Percentiles rank a stretch among this genome's conserved stretches.
phyloP scores from a whole-genome alignment of 257 asterid genomes.

The Ophiorrhiza pumila region DNA sequence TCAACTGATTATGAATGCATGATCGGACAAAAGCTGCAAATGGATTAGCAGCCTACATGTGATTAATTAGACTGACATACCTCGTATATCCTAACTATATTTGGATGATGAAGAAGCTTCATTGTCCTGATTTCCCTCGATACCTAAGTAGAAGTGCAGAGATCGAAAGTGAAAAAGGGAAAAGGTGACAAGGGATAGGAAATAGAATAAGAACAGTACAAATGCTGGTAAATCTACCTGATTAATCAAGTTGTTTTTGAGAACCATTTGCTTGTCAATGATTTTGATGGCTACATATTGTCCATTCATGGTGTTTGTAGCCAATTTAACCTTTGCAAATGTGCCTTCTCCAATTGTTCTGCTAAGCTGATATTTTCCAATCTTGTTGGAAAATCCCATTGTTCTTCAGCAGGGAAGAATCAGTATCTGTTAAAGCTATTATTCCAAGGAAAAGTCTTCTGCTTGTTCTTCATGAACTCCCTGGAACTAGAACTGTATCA shows the following conservation, averaged over 20 bases:
- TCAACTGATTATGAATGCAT: background rate
- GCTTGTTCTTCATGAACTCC: background rate
- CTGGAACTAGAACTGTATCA: background rate
- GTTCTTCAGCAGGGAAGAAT: background rate
- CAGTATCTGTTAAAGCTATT: too few species aligned
- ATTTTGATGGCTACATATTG: constrained; percentile 30
- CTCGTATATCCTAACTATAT: constrained; percentile 28
- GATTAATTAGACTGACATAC: background rate
- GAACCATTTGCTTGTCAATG: constrained; percentile 24
- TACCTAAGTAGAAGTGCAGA: constrained; percentile 9
- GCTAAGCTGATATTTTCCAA: constrained; percentile 26
- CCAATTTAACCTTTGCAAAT: constrained; percentile 32
- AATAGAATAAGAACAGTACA: background rate
- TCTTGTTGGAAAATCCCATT: constrained; percentile 23
- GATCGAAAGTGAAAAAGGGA: background rate
- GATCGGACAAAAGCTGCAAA: background rate
- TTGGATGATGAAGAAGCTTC: constrained; percentile 27
- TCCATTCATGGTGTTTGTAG: constrained; percentile 20
- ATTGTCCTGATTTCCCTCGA: constrained; percentile 26
- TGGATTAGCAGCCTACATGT: background rate
- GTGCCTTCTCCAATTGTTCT: constrained; percentile 35
- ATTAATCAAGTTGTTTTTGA: constrained; percentile 19
- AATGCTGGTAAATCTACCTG: constrained; percentile 16
- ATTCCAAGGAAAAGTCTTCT: background rate
- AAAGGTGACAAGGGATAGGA: background rate